A percentile compares a stretch with the other conserved stretches of the same genome.
Evolutionary conservation across 306 rosid genomes (phyloP).

Genomic region (Citrullus colocynthis): DNA sequence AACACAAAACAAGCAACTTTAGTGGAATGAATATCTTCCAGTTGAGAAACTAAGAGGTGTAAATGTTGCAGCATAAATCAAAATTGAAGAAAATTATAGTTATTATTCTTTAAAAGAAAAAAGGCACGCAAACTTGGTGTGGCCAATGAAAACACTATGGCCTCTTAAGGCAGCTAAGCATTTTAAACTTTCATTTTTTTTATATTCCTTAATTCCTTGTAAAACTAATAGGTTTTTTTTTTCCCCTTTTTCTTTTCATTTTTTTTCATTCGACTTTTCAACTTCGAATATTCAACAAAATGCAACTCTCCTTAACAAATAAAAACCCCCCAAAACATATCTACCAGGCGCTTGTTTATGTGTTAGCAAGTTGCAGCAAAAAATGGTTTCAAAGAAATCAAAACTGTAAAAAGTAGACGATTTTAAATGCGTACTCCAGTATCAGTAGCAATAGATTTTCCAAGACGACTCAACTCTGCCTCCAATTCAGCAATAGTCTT

Average conservation of each 20-base stretch:
- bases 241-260: background rate
- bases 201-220: background rate
- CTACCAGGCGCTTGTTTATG: background rate
- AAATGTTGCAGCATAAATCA: background rate
- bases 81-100: no score
- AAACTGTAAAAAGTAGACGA: background rate
- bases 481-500: constrained; percentile 31
- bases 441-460: constrained; percentile 32
- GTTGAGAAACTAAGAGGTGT: background rate
- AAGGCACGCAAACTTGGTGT: background rate
- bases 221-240: background rate
- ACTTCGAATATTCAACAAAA: background rate
- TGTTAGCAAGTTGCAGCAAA: background rate
- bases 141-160: background rate
- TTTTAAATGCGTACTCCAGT: constrained; percentile 23
- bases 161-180: background rate
- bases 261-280: background rate
- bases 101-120: background rate
- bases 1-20: background rate
- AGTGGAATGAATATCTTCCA: background rate
- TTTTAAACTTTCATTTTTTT: background rate
- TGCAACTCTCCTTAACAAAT: background rate
- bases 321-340: background rate
- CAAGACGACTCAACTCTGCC: constrained; percentile 30
- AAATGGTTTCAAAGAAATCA: background rate